phyloP scores from a whole-genome alignment of 2,329 filamentous ascomycete species.

The Bipolaris oryzae region DNA sequence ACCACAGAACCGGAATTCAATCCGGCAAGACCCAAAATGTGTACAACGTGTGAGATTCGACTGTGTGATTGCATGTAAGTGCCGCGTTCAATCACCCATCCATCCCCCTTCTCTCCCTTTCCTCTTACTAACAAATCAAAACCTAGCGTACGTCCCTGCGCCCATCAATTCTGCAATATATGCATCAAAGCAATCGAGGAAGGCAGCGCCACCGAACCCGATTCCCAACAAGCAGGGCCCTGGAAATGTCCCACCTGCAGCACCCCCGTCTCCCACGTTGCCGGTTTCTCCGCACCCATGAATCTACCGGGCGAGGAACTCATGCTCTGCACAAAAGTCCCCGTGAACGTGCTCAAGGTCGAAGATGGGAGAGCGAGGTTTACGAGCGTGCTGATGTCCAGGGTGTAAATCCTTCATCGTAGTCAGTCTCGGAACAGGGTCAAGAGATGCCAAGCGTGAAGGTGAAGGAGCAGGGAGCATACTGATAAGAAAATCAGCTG shows the following conservation, averaged over 20 bases:
- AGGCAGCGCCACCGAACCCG: not conserved
- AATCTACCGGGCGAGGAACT: constrained; percentile 2
- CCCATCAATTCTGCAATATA: not conserved
- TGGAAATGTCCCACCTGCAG: not conserved
- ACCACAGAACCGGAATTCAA: not conserved
- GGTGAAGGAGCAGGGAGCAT: no score
- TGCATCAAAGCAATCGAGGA: not conserved
- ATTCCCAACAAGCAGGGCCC: not conserved
- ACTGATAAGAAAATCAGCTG: no score
- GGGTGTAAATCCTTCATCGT: not conserved
- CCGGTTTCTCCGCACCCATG: constrained; percentile 3
- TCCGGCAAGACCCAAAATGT: not conserved
- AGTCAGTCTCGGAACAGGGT: not conserved
- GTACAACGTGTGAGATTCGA: not conserved
- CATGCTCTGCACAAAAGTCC: not conserved
- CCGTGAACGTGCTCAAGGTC: not conserved
- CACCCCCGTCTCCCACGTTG: not conserved
- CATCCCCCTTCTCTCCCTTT: not conserved
- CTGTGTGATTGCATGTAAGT: constrained; percentile 3
- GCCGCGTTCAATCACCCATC: not conserved
- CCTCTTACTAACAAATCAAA: not conserved
- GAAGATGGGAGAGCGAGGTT: not conserved
- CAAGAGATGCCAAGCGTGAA: not conserved
- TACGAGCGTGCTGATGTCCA: not conserved
- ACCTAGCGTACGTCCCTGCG: not conserved